A percentile compares a stretch with the other conserved stretches of the same genome.
Evolutionary conservation across 2,329 filamentous ascomycete species (phyloP).

Genomic region (Curvularia spicifera): DNA sequence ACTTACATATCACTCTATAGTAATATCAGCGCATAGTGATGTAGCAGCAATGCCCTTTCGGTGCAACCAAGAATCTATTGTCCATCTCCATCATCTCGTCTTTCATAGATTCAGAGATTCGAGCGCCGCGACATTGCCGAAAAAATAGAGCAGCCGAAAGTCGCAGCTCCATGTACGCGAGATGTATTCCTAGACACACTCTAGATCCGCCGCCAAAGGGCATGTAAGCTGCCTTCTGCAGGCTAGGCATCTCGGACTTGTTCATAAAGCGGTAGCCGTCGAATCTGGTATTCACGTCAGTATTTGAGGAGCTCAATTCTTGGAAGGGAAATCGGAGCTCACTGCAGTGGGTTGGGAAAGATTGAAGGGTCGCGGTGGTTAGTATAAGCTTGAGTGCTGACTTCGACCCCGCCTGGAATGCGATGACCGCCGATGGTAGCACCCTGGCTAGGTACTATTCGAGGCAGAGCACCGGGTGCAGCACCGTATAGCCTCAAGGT

Average conservation of each 20-base stretch:
- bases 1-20: background rate
- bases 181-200: conserved; percentile 71
- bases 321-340: no score
- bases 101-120: conserved; percentile 28
- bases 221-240: conserved; percentile 55
- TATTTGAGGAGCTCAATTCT: no score
- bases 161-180: conserved; percentile 65
- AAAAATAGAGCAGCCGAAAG: conserved; percentile 60
- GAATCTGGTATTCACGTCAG: no score
- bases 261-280: no score
- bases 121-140: conserved; percentile 48
- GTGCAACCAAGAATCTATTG: conserved; percentile 51
- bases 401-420: conserved; percentile 45
- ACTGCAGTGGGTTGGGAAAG: no score
- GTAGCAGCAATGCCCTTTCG: conserved; percentile 51
- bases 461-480: conserved; percentile 45
- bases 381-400: conserved; percentile 50
- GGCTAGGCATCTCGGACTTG: no score
- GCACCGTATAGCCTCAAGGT: conserved; percentile 49
- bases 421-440: conserved; percentile 44
- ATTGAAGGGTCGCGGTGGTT: conserved; percentile 42
- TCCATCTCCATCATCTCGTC: conserved; percentile 51
- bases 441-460: conserved; percentile 45
- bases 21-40: conserved; percentile 25
- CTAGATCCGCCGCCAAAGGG: conserved; percentile 71